Evolutionary conservation across 1,284 basidiomycete genomes (phyloP).

Genomic region (Boletellus deceptivus): DNA sequence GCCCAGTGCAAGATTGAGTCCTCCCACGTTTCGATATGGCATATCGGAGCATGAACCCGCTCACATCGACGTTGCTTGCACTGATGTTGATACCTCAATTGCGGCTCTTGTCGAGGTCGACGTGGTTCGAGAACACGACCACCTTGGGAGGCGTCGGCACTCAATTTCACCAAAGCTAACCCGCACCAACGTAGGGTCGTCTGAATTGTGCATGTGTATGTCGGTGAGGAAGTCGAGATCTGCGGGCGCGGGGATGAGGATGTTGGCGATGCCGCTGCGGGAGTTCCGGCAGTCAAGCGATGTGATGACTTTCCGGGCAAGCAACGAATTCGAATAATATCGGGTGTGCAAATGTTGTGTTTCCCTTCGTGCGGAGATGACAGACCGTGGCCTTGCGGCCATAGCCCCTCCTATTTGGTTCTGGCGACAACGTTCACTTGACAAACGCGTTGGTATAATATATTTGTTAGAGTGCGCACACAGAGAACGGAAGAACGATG

Average conservation of each 20-base stretch:
- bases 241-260: constrained; percentile 14
- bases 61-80: constrained; percentile 12
- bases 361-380: too few species aligned
- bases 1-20: constrained; percentile 8
- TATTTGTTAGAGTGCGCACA: too few species aligned
- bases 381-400: too few species aligned
- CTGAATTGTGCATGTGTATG: constrained; percentile 5
- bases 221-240: constrained; percentile 27
- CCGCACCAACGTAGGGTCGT: constrained; percentile 1
- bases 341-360: too few species aligned
- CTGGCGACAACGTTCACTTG: too few species aligned
- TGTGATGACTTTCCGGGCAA: too few species aligned
- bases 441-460: too few species aligned
- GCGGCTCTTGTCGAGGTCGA: constrained; percentile 14
- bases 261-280: background rate
- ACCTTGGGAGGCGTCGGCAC: constrained; percentile 25
- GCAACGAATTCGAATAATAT: too few species aligned
- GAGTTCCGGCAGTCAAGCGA: too few species aligned
- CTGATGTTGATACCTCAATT: constrained; percentile 13
- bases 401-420: too few species aligned
- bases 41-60: constrained; percentile 21
- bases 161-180: constrained; percentile 21
- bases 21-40: constrained; percentile 14
- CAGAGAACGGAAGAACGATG: too few species aligned
- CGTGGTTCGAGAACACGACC: constrained; percentile 19